Percentiles rank a stretch among this genome's conserved stretches.
Evolutionary conservation across 2,329 filamentous ascomycete species (phyloP).

Genomic region (Leptographium flavum): DNA sequence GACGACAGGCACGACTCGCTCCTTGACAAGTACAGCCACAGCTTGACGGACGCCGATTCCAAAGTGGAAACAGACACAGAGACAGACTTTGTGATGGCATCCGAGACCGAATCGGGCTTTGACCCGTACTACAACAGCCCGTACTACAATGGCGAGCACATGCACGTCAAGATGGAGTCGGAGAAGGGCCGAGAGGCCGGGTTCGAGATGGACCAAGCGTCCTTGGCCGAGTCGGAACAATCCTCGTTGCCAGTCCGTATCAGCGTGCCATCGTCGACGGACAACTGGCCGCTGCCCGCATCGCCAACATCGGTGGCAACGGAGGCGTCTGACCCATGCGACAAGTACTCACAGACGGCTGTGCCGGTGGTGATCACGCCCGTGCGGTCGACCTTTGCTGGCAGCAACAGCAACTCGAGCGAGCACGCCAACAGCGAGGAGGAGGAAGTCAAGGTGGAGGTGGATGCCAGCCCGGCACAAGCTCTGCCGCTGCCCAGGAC

Average conservation of each 20-base stretch:
- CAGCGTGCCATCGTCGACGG: constrained; percentile 5
- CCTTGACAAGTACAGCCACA: not conserved
- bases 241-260: not conserved
- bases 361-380: not conserved
- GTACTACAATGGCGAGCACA: too few relatives aligned
- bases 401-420: not conserved
- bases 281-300: constrained; percentile 11
- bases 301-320: not conserved
- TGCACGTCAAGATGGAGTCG: too few relatives aligned
- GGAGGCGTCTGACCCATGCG: not conserved
- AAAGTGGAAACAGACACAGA: not conserved
- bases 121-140: too few relatives aligned
- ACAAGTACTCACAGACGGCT: not conserved
- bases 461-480: not conserved
- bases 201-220: not conserved
- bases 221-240: not conserved
- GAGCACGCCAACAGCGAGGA: not conserved
- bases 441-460: not conserved
- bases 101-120: not conserved
- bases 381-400: not conserved
- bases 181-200: too few relatives aligned
- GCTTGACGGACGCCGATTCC: not conserved
- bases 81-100: not conserved
- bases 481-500: not conserved
- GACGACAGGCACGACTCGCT: not conserved